Base-by-base conservation (phyloP, 2,329 filamentous ascomycete species). In the Colletotrichum sublineola region DNA sequence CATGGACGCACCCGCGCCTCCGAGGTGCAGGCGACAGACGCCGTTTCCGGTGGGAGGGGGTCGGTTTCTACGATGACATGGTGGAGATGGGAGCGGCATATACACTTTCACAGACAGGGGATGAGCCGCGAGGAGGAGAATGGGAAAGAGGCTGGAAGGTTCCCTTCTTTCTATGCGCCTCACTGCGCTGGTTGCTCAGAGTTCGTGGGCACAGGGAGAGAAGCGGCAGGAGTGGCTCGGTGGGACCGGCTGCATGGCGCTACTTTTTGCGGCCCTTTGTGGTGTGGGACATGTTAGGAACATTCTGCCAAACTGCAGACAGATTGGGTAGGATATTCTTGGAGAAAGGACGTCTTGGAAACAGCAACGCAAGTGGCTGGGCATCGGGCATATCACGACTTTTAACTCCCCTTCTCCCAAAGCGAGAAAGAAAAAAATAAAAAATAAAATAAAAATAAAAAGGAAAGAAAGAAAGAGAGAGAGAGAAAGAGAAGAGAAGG, bases 21-120 rank as follows among this genome's bases (percentile, higher is more conserved):
- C 52, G 31, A 48, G 58, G 42, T 48, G 58, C 58, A 48, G 31
- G 60, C 40, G 42, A 68, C 52, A 33, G 52, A 68, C 50, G 42
- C 29, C 58, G 42, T 44, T 48, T 62, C 31, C 58, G 58, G 42
- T 24, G 42, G 31, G 40, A n/a, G 40, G n/a, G 20, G 11, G 18
- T n/a, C 11, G 1, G 36, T 12, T 24, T 24, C 24, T 24, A 24
- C 24, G 24, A 24, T 24, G 24, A 24, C 24, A 24, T 24, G 24
- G 24, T 24, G 24, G 24, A 24, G 24, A 24, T 20, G 38, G 20
- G 29, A 20, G 57, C 40, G 40, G 40, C 40, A 36, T 36, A 61
- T 61, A 29, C 15, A 44, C 40, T 18, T 61, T 46, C 29, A 61
- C 57, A 60, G 57, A 60, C 40, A 24, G 24, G 24, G 24, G 24